Percentiles rank a stretch among this genome's conserved stretches.
phyloP scores from a whole-genome alignment of 345 rosid genomes.

The Citrus australasica region DNA sequence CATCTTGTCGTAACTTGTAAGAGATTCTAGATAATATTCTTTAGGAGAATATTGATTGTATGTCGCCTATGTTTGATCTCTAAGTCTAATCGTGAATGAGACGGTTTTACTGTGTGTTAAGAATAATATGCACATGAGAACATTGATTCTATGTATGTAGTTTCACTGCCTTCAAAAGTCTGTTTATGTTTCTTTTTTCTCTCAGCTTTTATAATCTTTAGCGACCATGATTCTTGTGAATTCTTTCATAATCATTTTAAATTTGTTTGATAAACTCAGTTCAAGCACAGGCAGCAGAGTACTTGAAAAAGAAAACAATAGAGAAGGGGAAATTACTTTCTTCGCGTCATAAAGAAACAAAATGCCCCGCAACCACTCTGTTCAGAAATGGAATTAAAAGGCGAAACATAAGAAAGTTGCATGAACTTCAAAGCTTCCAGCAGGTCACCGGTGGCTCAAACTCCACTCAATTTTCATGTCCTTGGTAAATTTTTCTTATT shows the following conservation, averaged over 20 bases:
- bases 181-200: not conserved
- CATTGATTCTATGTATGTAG: not conserved
- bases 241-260: not conserved
- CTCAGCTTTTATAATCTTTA: not conserved
- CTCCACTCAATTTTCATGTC: conserved; percentile 5
- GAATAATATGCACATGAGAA: no score
- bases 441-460: not conserved
- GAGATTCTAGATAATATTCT: not conserved
- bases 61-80: not conserved
- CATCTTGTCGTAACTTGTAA: not conserved
- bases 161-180: not conserved
- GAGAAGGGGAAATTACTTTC: conserved; percentile 30
- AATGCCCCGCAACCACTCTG: conserved; percentile 39
- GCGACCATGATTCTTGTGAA: not conserved
- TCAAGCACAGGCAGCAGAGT: conserved; percentile 61
- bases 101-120: no score
- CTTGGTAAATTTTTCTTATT: not conserved
- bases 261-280: conserved; percentile 38
- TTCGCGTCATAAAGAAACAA: conserved; percentile 17
- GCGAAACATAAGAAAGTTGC: conserved; percentile 44
- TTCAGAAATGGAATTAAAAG: conserved; percentile 73
- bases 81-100: not conserved
- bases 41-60: not conserved
- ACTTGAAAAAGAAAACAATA: conserved; percentile 47
- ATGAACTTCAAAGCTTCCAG: conserved; percentile 25